Evolutionary conservation across 345 rosid genomes (phyloP), one percentile per base, ranked within the genome.

Genomic region (Raphanus sativus): DNA sequence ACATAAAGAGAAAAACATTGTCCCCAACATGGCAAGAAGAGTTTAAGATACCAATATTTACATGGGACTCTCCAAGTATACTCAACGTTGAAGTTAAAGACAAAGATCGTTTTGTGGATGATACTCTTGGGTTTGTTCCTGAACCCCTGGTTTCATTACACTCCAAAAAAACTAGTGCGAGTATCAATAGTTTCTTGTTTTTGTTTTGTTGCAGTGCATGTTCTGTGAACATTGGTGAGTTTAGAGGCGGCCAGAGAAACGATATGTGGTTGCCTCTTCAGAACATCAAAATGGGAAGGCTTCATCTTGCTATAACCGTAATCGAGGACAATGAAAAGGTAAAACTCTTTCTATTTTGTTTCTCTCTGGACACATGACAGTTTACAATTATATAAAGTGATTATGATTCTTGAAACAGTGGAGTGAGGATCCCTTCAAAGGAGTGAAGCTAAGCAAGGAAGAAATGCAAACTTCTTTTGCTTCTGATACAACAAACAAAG

Each of bases 1-100:
- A 87, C 81, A 85, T 74, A 6, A 86, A 84, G 65, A 87, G 67
- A 85, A 95, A 91, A 84, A 95, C 97, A 9, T 61, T 95, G 81
- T 13, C 85, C 78, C 99, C 99, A 59, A 91, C 85, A 77, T 92
- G 99, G 99, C 90, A 70, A 0, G 99, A 95, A 83, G 97, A 89
- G 69, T 95, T 89, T 74, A 88, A 81, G 82, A 84, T 95, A 65
- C 99, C 99, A 32, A 75, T 95, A 26, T 82, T 84, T 73, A 76
- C 93, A 17, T 92, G 99, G 99, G 98, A 90, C 40, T 55, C 87
- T 21, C 86, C 89, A 13, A 90, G 81, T 75, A 11, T 87, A 48
- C 88, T 95, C 36, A 40, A 33, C 33, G 83, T 95, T 79, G 90
- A 95, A 87, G 98, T 95, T 83, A 68, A 86, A 75, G 97, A 93